Percentiles rank a stretch among this genome's conserved stretches.
Evolutionary conservation across 1,284 basidiomycete genomes (phyloP).

Genomic region (Trichosporon sp.): DNA sequence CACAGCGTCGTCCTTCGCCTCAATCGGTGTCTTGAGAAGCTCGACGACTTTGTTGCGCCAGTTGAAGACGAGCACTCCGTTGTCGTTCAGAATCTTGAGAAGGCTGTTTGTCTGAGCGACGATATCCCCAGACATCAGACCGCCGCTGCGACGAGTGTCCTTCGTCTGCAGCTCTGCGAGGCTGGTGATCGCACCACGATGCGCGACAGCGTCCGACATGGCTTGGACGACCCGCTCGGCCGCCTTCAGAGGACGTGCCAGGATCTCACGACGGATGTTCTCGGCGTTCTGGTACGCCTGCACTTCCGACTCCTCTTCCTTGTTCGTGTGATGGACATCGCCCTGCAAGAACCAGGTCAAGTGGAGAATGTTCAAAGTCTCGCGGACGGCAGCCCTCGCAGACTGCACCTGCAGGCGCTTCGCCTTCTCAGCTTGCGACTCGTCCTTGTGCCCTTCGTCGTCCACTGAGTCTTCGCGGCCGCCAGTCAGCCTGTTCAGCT

Average conservation of each 20-base stretch:
- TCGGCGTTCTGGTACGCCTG: conserved; percentile 26
- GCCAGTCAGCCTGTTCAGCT: conserved; percentile 19
- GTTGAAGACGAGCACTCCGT: conserved; percentile 37
- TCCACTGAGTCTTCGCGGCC: conserved; percentile 26
- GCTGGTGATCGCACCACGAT: conserved; percentile 2
- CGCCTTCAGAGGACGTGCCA: conserved; percentile 27
- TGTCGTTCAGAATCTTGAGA: conserved; percentile 41
- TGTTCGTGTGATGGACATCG: conserved; percentile 34
- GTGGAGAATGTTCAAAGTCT: conserved; percentile 34
- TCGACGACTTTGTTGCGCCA: conserved; percentile 40
- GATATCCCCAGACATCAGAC: conserved; percentile 23
- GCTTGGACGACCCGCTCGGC: conserved; percentile 22
- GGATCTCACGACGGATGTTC: conserved; percentile 34
- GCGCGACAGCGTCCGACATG: background rate
- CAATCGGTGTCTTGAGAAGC: conserved; percentile 32
- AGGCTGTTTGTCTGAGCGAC: conserved; percentile 30
- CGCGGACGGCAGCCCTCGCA: conserved; percentile 20
- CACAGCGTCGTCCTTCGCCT: conserved; percentile 23
- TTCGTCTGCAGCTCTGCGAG: conserved; percentile 27
- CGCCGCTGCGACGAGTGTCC: conserved; percentile 19
- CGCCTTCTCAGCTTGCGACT: conserved; percentile 30
- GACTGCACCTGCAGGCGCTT: background rate
- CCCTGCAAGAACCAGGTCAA: conserved; percentile 40
- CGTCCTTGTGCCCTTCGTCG: conserved; percentile 17
- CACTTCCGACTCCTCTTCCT: conserved; percentile 28